Base-by-base conservation (phyloP, 371 early-diverging fungal species). In the Actinomucor elegans region DNA sequence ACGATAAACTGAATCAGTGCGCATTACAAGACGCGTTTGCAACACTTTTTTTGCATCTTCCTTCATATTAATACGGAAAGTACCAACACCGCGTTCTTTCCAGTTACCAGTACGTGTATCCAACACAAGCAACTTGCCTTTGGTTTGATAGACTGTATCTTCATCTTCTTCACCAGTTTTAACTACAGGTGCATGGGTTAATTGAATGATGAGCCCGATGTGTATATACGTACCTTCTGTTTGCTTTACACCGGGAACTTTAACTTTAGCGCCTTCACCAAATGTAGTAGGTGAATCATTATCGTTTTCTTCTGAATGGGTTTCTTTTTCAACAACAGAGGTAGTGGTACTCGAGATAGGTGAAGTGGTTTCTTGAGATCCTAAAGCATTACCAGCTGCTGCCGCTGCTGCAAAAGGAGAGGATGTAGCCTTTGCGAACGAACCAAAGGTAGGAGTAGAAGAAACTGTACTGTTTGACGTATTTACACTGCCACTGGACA, bases 1-100 rank as follows among this genome's bases (percentile, higher is more conserved):
- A 23, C 81, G 59, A 45, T 64, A 79, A 7, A 86, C 85, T 29
- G 75, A 71, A 41, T 86, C 85, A 1, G 83, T 74, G 15, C 87
- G 75, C 87, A 87, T 87, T 5, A 86, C 75, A 38, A 85, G 56
- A 15, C 83, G 75, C 15, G 68, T 55, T 14, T 60, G 60, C 26
- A 33, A 15, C n/a, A 34, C 29, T 14, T 36, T 44, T 18, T 44
- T 35, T 9, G 57, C 43, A 6, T 55, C 49, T 41, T 63, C 59
- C 24, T 65, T 66, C 26, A 48, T 48, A 42, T 79, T 76, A 24
- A 79, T 66, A 23, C 71, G 67, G 29, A 80, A 46, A 21, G 65
- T 73, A 31, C 80, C 80, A 8, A 61, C 57, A 1, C 80, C 80
- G 42, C 77, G 69, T 37, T 80, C 80, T 40, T 77, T 80, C 75